phyloP scores from a whole-genome alignment of 2,329 filamentous ascomycete species.

The Colletotrichum sp. region DNA sequence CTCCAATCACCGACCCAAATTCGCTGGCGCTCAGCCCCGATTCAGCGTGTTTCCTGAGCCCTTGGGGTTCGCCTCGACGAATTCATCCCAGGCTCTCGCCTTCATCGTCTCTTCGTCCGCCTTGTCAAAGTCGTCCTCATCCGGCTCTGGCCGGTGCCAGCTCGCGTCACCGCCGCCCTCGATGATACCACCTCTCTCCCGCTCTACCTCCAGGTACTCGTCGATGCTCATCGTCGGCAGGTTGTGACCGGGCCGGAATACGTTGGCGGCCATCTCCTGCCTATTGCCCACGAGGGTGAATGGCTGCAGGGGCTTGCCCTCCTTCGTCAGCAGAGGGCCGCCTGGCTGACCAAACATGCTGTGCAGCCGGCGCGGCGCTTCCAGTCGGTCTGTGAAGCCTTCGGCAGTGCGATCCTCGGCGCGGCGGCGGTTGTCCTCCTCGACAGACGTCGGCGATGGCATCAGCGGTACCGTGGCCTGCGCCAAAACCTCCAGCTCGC shows the following conservation, averaged over 20 bases:
- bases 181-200: slow-evolving; percentile 82
- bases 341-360: slow-evolving; percentile 43
- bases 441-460: slow-evolving; percentile 50
- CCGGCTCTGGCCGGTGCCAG: slow-evolving; percentile 70
- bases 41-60: slow-evolving; percentile 85
- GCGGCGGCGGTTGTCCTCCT: slow-evolving; percentile 50
- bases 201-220: slow-evolving; percentile 94
- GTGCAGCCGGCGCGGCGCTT: slow-evolving; percentile 62
- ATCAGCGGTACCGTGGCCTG: slow-evolving; percentile 65
- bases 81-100: slow-evolving; percentile 95
- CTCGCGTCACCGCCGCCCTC: slow-evolving; percentile 86
- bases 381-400: slow-evolving; percentile 76
- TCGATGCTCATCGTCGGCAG: slow-evolving; percentile 98
- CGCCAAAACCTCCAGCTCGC: slow-evolving; percentile 83
- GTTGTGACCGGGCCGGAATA: slow-evolving; percentile 91
- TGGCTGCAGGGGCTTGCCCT: slow-evolving; percentile 86
- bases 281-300: slow-evolving; percentile 86
- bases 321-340: slow-evolving; percentile 77
- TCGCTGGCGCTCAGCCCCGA: slow-evolving; percentile 58
- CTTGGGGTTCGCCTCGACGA: slow-evolving; percentile 85
- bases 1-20: background rate
- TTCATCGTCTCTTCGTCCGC: slow-evolving; percentile 92
- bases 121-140: slow-evolving; percentile 91
- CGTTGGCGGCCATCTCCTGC: slow-evolving; percentile 76
- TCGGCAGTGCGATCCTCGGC: slow-evolving; percentile 39